Evolutionary conservation across 768 basidiomycete genomes (phyloP).

Genomic region (Amanita pseudoporphyria): DNA sequence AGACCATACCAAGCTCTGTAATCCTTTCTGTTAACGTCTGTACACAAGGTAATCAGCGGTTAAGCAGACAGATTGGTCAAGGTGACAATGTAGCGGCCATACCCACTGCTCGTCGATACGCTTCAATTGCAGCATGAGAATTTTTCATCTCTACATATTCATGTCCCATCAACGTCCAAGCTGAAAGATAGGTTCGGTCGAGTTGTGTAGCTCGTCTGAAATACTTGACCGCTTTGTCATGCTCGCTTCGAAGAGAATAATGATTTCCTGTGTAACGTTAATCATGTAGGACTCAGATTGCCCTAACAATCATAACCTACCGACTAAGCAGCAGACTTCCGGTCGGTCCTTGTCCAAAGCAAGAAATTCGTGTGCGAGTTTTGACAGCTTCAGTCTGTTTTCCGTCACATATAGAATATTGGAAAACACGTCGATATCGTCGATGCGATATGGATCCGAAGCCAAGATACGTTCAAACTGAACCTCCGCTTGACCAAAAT

Average conservation of each 20-base stretch:
- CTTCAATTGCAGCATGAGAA: constrained; percentile 96
- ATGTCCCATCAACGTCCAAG: constrained; percentile 99
- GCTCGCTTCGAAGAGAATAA: constrained; percentile 87
- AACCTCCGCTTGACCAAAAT: constrained; percentile 76
- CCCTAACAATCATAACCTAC: constrained; percentile 33
- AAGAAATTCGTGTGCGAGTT: constrained; percentile 86
- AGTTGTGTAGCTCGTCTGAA: constrained; percentile 93
- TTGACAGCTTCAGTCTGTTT: constrained; percentile 78
- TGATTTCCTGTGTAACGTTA: constrained; percentile 71
- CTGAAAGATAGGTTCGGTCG: constrained; percentile 89
- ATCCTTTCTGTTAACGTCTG: constrained; percentile 94
- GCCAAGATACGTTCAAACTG: constrained; percentile 79
- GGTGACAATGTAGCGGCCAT: no score
- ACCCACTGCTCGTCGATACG: constrained; percentile 94
- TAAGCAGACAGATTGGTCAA: neutral
- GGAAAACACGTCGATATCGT: constrained; percentile 93
- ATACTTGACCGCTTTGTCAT: constrained; percentile 93
- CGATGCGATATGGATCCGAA: constrained; percentile 81
- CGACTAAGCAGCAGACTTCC: constrained; percentile 93
- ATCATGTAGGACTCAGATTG: neutral
- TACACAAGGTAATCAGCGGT: no score
- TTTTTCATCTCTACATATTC: constrained; percentile 99
- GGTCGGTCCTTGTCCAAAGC: constrained; percentile 87
- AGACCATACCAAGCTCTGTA: constrained; percentile 98
- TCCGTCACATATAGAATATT: constrained; percentile 96